Evolutionary conservation across 164 flowering plant species (phyloP).

Genomic region (Pachysandra terminalis): DNA sequence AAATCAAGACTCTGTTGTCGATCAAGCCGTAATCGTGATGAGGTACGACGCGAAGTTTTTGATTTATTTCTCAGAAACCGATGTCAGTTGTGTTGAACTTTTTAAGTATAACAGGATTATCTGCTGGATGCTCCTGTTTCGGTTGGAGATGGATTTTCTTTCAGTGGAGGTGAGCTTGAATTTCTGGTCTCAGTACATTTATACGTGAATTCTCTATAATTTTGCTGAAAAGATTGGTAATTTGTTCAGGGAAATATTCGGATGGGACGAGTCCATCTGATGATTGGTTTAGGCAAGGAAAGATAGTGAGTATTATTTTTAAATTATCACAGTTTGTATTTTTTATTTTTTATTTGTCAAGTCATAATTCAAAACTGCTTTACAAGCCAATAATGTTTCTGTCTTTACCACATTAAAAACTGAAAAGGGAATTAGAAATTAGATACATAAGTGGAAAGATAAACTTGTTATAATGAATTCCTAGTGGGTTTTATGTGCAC

Average conservation of each 20-base stretch:
- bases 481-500: too few species aligned
- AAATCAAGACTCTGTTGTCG: conserved; percentile 19
- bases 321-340: neutral
- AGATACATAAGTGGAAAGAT: too few species aligned
- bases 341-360: too few species aligned
- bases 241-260: conserved; percentile 71
- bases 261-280: conserved; percentile 73
- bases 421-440: too few species aligned
- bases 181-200: neutral
- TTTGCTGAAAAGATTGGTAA: neutral
- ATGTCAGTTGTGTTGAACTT: neutral
- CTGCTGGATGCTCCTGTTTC: conserved; percentile 82
- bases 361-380: too few species aligned
- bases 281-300: conserved; percentile 90
- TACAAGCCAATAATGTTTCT: too few species aligned
- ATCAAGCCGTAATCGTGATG: conserved; percentile 27
- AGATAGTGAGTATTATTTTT: conserved; percentile 43
- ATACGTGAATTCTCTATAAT: neutral
- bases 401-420: neutral
- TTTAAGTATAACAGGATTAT: conserved; percentile 46
- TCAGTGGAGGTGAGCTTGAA: conserved; percentile 60
- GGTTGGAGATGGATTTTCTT: conserved; percentile 90
- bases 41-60: conserved; percentile 22
- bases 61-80: neutral
- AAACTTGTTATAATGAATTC: too few species aligned